These are phyloP conservation scores for Komagataella populi DNA, from an alignment of 805 yeast species.

Conservation along the genomic window DNA sequence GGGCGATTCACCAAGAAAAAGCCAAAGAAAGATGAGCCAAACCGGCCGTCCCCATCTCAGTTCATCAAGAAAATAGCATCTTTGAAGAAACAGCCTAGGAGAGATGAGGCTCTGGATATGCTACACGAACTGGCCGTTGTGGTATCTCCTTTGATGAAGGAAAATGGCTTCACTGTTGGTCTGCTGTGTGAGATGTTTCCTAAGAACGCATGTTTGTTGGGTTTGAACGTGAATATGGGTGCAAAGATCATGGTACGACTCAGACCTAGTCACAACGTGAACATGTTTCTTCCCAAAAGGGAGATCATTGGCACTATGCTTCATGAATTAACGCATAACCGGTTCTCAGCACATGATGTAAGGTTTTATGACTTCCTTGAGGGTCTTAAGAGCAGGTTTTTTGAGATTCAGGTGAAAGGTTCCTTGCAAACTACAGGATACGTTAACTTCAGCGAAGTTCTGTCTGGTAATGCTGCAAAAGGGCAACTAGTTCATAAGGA, in stretches of 20 bases:
- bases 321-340: slow-evolving; percentile 80
- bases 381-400: slow-evolving; percentile 38
- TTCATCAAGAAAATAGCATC: slow-evolving; percentile 24
- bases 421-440: slow-evolving; percentile 32
- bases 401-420: slow-evolving; percentile 25
- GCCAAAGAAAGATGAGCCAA: slow-evolving; percentile 4
- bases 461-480: slow-evolving; percentile 29
- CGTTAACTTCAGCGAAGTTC: slow-evolving; percentile 29
- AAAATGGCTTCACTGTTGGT: slow-evolving; percentile 50
- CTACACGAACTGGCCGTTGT: slow-evolving; percentile 55
- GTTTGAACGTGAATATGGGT: slow-evolving; percentile 75
- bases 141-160: slow-evolving; percentile 71
- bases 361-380: slow-evolving; percentile 56
- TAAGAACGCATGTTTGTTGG: slow-evolving; percentile 46
- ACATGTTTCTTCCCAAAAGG: slow-evolving; percentile 44
- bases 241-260: slow-evolving; percentile 58
- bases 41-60: slow-evolving; percentile 18
- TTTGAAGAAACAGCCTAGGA: slow-evolving; percentile 26
- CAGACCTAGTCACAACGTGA: slow-evolving; percentile 40
- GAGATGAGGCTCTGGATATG: slow-evolving; percentile 40
- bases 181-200: slow-evolving; percentile 76
- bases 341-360: slow-evolving; percentile 68
- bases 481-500: background rate
- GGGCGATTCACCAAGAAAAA: slow-evolving; percentile 7
- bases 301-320: slow-evolving; percentile 71